Conservation (phyloP, 2,329 filamentous ascomycete species). For the Colletotrichum scovillei region DNA sequence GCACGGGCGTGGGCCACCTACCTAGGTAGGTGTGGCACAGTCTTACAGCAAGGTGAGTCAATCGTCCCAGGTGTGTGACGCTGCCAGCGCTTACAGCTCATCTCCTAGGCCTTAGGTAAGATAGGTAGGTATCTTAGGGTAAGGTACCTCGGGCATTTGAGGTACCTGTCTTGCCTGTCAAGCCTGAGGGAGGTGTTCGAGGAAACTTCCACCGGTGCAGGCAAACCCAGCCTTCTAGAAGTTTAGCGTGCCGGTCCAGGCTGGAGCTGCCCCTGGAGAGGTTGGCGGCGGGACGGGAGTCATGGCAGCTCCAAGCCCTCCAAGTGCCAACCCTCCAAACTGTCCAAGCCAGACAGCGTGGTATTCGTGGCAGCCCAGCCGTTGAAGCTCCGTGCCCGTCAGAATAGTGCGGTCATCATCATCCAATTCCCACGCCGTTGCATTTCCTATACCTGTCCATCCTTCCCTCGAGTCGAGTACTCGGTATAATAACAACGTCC, state of each 20-base stretch:
- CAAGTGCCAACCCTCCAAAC: not conserved
- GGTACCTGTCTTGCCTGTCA: not conserved
- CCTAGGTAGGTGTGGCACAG: not conserved
- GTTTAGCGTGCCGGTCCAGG: constrained; percentile 10
- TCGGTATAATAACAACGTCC: not conserved
- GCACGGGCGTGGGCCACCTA: not conserved
- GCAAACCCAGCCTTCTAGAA: not conserved
- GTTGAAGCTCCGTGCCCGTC: constrained; percentile 11
- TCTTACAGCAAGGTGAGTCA: not conserved
- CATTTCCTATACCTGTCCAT: not conserved
- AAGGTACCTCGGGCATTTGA: not conserved
- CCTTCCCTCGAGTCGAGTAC: too few species aligned
- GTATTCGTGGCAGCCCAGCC: not conserved
- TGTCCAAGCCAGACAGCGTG: too few species aligned
- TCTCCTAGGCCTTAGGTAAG: not conserved
- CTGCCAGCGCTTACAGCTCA: not conserved
- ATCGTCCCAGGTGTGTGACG: not conserved
- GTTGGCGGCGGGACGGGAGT: not conserved
- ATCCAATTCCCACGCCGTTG: not conserved
- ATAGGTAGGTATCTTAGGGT: not conserved
- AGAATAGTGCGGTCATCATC: not conserved
- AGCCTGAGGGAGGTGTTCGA: not conserved
- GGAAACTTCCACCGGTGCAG: not conserved
- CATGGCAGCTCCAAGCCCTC: not conserved
- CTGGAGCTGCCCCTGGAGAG: constrained; percentile 1